Base-by-base conservation (phyloP, 2,329 filamentous ascomycete genomes). In the Metarhizium rileyi region DNA sequence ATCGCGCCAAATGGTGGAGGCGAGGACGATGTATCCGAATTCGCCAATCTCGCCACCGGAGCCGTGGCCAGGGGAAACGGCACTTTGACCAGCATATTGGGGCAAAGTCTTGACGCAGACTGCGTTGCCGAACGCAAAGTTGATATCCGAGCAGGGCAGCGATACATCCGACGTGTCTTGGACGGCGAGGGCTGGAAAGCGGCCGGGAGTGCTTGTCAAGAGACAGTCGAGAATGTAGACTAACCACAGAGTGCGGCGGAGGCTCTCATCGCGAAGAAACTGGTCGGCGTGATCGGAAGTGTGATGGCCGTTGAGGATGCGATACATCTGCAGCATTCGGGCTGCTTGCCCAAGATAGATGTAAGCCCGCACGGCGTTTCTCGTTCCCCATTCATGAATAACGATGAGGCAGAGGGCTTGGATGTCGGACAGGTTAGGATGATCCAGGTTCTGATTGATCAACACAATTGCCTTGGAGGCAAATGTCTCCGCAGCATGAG, bases 271-370 rank as follows among this genome's bases (percentile, higher is more conserved):
- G 55, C 78, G 75, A 12, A 80, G 71, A 59, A 81, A 82, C 56
- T 77, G 75, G 56, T 81, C 77, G n/a, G 73, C 57, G 30, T 64
- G 71, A 38, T 77, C 75, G 16, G 71, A 68, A 40, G 69, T 64
- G 55, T 77, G 73, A 56, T 79, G 77, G 38, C 70, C 71, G 56
- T 79, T 76, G 43, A 81, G 72, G 50, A 82, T 76, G 54, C 77
- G 73, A 57, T 76, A 80, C 78, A 82, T 82, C 65, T 82, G 78
- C 28, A 78, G 72, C 77, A 82, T 81, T 52, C 78, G 76, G n/a
- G 77, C 74, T 28, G 78, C 78, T 60, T 81, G 78, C 54, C 78
- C 78, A 23, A 82, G 70, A 59, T 81, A 81, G 61, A 80, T 75
- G 68, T 82, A 82, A 53, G 78, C 78, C 18, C 78, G 76, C 27